Percentiles rank a stretch among this genome's conserved stretches.
These are phyloP conservation scores for Coemansia sp. DNA, from an alignment of 192 early-diverging fungal genomes.

Conservation along the genomic window DNA sequence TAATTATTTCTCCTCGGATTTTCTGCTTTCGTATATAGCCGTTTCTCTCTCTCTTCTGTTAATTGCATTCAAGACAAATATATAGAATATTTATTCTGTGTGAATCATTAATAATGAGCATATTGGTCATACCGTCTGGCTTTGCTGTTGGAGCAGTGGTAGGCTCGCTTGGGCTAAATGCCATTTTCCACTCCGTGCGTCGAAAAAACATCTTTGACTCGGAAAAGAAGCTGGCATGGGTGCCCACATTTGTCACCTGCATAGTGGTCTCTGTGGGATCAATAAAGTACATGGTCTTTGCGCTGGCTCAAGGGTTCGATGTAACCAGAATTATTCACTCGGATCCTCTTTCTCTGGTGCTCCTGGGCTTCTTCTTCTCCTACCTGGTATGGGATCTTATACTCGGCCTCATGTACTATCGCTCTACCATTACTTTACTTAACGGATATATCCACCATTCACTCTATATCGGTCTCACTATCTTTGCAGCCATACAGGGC, in stretches of 20 bases:
- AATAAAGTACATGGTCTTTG: slow-evolving; percentile 21
- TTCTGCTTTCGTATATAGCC: too few species aligned
- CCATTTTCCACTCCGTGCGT: slow-evolving; percentile 23
- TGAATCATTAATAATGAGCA: background rate
- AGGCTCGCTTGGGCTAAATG: slow-evolving; percentile 27
- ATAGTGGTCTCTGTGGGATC: slow-evolving; percentile 37
- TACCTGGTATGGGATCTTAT: slow-evolving; percentile 60
- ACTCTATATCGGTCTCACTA: slow-evolving; percentile 43
- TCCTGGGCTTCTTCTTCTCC: slow-evolving; percentile 57
- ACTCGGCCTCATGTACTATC: slow-evolving; percentile 59
- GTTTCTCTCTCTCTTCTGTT: too few species aligned
- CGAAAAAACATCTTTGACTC: slow-evolving; percentile 13
- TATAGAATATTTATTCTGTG: background rate
- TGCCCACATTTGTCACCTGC: slow-evolving; percentile 50
- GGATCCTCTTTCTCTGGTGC: slow-evolving; percentile 28
- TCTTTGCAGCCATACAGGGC: slow-evolving; percentile 30
- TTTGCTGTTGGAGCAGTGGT: slow-evolving; percentile 21
- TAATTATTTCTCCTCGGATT: too few species aligned
- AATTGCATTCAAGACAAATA: too few species aligned
- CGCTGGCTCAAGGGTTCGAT: slow-evolving; percentile 15
- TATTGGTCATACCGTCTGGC: slow-evolving; percentile 6
- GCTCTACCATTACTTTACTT: slow-evolving; percentile 53
- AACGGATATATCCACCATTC: slow-evolving; percentile 68
- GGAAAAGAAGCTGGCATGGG: slow-evolving; percentile 52
- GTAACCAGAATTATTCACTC: slow-evolving; percentile 31